Base-by-base conservation (phyloP, 495 filamentous ascomycete genomes). In the Tuber microsphaerosporum region DNA sequence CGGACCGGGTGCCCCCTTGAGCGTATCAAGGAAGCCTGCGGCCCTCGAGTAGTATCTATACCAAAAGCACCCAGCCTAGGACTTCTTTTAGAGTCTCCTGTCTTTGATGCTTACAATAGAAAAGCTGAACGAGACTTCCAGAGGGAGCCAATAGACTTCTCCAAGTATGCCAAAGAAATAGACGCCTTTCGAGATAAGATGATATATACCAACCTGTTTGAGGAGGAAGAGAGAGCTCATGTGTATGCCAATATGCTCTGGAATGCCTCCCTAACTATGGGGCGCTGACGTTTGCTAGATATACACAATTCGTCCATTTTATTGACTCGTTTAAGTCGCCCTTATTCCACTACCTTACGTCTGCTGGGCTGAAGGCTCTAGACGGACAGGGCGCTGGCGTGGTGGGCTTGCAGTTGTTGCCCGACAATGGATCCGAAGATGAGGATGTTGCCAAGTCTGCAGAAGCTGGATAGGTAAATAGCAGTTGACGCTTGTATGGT, bases 31-130 rank as follows among this genome's bases (percentile, higher is more conserved):
- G 89, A 97, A 70, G 90, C 88, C 46, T 94, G 92, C 78, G 87
- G 88, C 2, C 83, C 87, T 1, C 84, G 86, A 6, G 88, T 88
- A n/a, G 88, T 97, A 76, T 90, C 89, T 70, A 96, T 99, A 74
- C 96, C 94, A 51, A 98, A 98, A 85, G 95, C 93, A 2, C 95
- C 95, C 0, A 90, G 92, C 0, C 84, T 98, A 20, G 95, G 95
- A 0, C 85, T 99, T 22, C 86, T 97, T 69, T 88, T 99, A 19
- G 96, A 98, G 81, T 86, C 92, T 10, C 95, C 95, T 39, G 91
- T 97, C 1, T 99, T 99, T 78, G 90, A 93, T 69, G 88, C 83
- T 69, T 97, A 97, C 82, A 98, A 97, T 82, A 84, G 85, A 69
- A 86, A 86, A 72, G 86, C 86, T 1, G 87, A 89, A 68, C 87